Evolutionary conservation across 2,329 filamentous ascomycete species (phyloP).

Genomic region (Cladosporium sp.): DNA sequence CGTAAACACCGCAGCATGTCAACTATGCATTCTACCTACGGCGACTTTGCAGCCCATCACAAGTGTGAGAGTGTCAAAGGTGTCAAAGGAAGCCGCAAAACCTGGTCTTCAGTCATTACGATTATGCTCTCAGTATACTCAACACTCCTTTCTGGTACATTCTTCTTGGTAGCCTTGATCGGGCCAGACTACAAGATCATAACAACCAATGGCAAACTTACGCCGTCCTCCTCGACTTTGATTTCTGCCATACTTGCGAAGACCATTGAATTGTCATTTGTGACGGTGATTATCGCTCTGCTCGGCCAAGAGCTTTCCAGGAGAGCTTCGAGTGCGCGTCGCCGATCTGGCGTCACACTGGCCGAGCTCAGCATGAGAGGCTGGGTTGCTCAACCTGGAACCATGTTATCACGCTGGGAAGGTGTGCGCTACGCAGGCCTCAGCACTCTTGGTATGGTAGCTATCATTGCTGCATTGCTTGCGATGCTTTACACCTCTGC

Average conservation of each 20-base stretch:
- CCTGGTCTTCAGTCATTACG: slow-evolving; percentile 46
- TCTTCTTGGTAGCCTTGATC: slow-evolving; percentile 57
- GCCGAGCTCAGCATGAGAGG: slow-evolving; percentile 74
- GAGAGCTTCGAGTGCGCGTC: slow-evolving; percentile 56
- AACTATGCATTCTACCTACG: not conserved
- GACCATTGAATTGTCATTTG: slow-evolving; percentile 72
- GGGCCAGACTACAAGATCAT: slow-evolving; percentile 60
- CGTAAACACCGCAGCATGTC: not conserved
- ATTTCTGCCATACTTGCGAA: slow-evolving; percentile 69
- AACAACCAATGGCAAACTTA: slow-evolving; percentile 49
- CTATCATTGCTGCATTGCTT: slow-evolving; percentile 60
- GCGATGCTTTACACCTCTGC: slow-evolving; percentile 74
- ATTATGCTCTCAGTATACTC: slow-evolving; percentile 56
- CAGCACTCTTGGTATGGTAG: slow-evolving; percentile 61
- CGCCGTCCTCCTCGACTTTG: slow-evolving; percentile 61
- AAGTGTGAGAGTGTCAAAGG: slow-evolving; percentile 2
- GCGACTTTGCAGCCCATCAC: slow-evolving; percentile 4
- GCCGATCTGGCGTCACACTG: slow-evolving; percentile 59
- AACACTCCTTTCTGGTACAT: slow-evolving; percentile 61
- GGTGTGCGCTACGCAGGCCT: slow-evolving; percentile 60
- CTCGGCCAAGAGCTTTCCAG: slow-evolving; percentile 71
- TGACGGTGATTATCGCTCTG: slow-evolving; percentile 71
- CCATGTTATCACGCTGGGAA: slow-evolving; percentile 65
- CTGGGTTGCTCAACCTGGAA: slow-evolving; percentile 59
- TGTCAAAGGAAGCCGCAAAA: slow-evolving; percentile 5